Evolutionary conservation across 2,329 filamentous ascomycete species (phyloP), one percentile per base, ranked within the genome.

Genomic region (Cercospora beticola): DNA sequence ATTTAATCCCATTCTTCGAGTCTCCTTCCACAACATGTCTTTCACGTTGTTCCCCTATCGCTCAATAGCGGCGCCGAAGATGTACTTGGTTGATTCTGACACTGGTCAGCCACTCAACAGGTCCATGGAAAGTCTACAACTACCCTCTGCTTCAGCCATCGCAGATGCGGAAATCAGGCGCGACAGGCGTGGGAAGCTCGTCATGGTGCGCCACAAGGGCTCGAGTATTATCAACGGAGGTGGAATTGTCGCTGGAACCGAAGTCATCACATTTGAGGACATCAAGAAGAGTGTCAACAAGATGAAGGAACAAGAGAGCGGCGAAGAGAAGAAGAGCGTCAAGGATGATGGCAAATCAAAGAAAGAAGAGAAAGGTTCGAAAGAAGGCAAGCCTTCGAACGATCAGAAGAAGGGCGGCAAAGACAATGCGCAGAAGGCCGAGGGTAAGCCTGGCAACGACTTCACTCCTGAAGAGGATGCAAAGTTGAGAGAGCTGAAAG

Each of bases 391-490:
- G n/a, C 28, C 36, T 67, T 62, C 36, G 26, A 62, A 67, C 36
- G 65, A 46, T 21, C 68, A 70, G 18, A 56, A 60, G 28, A 68
- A 72, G 18, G 65, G 68, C 26, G 57, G 40, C 30, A 68, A 70
- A 43, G 64, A 64, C 18, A 61, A 68, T 16, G 67, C 56, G 12
- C 5, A 23, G 28, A 33, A 66, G n/a, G 58, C 30, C 2, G 43
- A 40, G 7, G 61, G 57, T 18, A 65, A 67, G n/a, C 26, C 62
- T 26, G 62, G 61, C 9, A 28, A 7, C 30, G 62, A 43, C 10
- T 76, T 71, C 28, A 81, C 79, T 0, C 59, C 75, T 0, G 79
- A 80, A 46, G 77, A 84, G 62, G 82, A 85, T 58, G 75, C 77
- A 3, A 79, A 77, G 68, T 66, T 85, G 2, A 69, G 52, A 26